Percentiles rank a stretch among this genome's conserved stretches.
Evolutionary conservation across 495 filamentous ascomycete species (phyloP).

Genomic region (Tuber microsphaerosporum): DNA sequence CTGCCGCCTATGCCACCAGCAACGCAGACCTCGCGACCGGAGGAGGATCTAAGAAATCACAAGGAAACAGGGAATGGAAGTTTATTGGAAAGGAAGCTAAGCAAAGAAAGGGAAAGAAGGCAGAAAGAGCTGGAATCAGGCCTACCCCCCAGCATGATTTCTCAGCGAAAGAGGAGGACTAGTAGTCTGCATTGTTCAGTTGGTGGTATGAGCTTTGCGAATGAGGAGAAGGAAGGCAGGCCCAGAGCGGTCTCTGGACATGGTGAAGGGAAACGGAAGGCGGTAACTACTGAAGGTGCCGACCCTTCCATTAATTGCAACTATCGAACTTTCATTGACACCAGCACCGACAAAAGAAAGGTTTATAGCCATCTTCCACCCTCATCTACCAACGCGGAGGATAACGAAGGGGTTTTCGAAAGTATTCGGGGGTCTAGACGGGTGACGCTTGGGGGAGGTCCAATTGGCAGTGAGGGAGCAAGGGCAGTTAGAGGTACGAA

Average conservation of each 20-base stretch:
- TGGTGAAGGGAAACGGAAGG: background rate
- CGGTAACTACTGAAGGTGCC: background rate
- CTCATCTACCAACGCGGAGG: slow-evolving; percentile 15
- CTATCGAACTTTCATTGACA: background rate
- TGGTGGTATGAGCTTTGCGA: background rate
- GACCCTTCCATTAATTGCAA: background rate
- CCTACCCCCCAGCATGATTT: slow-evolving; percentile 26
- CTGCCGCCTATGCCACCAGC: slow-evolving; percentile 15
- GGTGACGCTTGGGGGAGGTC: slow-evolving; percentile 19
- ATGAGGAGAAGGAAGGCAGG: background rate
- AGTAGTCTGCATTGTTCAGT: slow-evolving; percentile 21
- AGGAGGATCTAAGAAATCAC: slow-evolving; percentile 20
- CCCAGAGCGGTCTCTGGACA: background rate
- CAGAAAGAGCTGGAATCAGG: slow-evolving; percentile 13
- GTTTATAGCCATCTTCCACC: slow-evolving; percentile 14
- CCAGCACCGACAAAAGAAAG: background rate
- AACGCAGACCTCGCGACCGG: slow-evolving; percentile 16
- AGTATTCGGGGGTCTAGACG: slow-evolving; percentile 14
- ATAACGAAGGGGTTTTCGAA: slow-evolving; percentile 19
- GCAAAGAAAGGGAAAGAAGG: background rate
- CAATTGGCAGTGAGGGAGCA: slow-evolving; percentile 4
- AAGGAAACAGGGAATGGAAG: slow-evolving; percentile 22
- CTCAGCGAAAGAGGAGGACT: slow-evolving; percentile 32
- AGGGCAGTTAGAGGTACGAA: slow-evolving; percentile 9
- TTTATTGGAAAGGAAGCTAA: slow-evolving; percentile 19